Base-by-base conservation (phyloP, 139 green algal genomes). In the Chlorella sp. region DNA sequence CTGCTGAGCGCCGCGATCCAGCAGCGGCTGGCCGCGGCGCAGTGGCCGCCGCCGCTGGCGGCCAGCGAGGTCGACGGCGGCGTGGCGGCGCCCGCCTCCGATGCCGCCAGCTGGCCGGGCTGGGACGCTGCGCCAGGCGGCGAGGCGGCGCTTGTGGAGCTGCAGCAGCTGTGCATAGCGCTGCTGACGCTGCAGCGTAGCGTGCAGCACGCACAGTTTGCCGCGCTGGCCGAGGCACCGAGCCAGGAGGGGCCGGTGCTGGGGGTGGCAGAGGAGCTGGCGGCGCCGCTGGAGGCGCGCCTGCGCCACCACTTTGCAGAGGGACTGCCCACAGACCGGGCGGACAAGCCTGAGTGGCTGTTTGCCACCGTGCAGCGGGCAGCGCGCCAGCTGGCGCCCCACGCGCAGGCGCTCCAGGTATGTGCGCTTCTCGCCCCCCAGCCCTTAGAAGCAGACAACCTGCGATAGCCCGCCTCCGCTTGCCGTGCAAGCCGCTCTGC, bases 271-370 rank as follows among this genome's bases (percentile, higher is more conserved):
- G 67, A 85, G 35, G 78, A 84, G 74, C 67, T 89, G 45, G 75
- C 74, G 6, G 61, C 53, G 23, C 67, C 38, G 38, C 42, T 83
- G 33, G 53, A n/a, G 17, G 63, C 59, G 11, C 76, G 73, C 25
- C 53, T 90, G 21, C 42, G 70, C 2, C 53, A 63, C 23, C 83
- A 86, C 50, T 87, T 87, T 74, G 83, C 74, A 69, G 67, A 51
- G 33, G 73, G 67, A 12, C 71, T 79, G 61, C 69, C 75, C 68
- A 82, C 76, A 17, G 84, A 87, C 65, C 62, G 73, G 8, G n/a
- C 67, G 1, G 83, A 90, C 60, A 60, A 59, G 8, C 86, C 86
- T 0, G 80, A 90, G 56, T 87, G 80, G 86, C 71, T 90, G 42
- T 87, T 90, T 72, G 66, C 66, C 38, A 77, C 77, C 15, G 77